Evolutionary conservation across 148 eudicot genomes (phyloP), one percentile per base, ranked within the genome.

Genomic region (Selenicereus undatus): DNA sequence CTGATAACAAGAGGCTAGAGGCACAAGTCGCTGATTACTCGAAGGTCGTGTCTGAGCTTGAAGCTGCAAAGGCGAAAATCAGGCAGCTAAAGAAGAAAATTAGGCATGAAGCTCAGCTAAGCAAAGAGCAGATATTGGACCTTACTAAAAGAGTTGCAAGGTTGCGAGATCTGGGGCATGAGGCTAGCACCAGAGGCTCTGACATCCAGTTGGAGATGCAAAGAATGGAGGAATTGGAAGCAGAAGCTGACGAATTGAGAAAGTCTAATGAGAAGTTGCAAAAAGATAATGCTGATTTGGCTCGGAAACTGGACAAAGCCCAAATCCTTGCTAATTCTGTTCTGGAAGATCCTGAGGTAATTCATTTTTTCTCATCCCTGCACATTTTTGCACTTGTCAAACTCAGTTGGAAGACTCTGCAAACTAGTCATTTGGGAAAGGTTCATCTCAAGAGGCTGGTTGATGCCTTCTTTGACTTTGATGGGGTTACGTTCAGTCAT

Each of bases 11-110:
- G 78, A 88, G 90, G 75, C 66, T 96, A 60, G 88, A 89, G 80
- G 86, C 89, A 12, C 92, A 91, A 83, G 89, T 88, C 82, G 79
- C 87, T 73, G 92, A 95, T 85, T 75, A 95, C 74, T 82, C 85
- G 14, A 86, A 87, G 84, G 86, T 93, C 76, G 89, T 88, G 36
- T 80, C 88, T 8, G 97, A 93, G 71, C 94, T 96, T 50, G 99
- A 96, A 78, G 89, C 88, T 68, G 93, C 98, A 22, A 90, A 87
- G 82, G 88, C 83, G 11, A 90, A 91, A 76, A 92, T 93, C 73
- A 96, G 84, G 85, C 54, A 81, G 80, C 86, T 93, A 35, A 90
- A 82, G 89, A 89, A 85, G 88, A 96, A 90, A 74, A 86, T 95
- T 66, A 90, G 88, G 82, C 78, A 73, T 54, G 97, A 90, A 64